These are phyloP conservation scores for Telfairia occidentalis DNA, from an alignment of 331 rosid genomes.

Conservation along the genomic window DNA sequence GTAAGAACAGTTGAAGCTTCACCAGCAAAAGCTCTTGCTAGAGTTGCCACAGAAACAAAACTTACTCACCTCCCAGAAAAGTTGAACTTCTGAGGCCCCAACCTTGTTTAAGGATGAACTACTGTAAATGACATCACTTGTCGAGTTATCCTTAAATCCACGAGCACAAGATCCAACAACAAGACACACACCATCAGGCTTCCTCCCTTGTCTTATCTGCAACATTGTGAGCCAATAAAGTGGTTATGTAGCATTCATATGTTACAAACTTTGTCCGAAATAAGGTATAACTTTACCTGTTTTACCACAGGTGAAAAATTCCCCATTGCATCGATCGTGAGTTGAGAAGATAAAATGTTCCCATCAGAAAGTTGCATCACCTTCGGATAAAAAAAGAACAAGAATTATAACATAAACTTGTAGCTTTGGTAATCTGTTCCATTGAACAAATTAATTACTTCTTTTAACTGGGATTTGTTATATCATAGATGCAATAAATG, in stretches of 20 bases:
- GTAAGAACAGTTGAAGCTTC: constrained; percentile 17
- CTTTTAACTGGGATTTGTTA: neutral
- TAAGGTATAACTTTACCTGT: constrained; percentile 39
- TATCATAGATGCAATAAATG: neutral
- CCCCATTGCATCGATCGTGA: constrained; percentile 92
- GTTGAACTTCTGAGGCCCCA: constrained; percentile 64
- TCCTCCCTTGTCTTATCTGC: constrained; percentile 72
- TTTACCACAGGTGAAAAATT: constrained; percentile 90
- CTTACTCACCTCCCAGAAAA: constrained; percentile 84
- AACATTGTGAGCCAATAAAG: constrained; percentile 14
- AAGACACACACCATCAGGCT: constrained; percentile 90
- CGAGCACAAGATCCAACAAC: constrained; percentile 97
- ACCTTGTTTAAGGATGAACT: constrained; percentile 58
- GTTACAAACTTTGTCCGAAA: neutral
- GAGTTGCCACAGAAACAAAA: neutral
- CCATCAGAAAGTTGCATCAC: constrained; percentile 57
- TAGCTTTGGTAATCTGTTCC: neutral
- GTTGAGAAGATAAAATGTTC: constrained; percentile 55
- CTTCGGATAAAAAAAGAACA: constrained; percentile 35
- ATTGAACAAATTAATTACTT: neutral
- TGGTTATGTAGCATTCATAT: neutral
- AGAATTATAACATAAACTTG: neutral
- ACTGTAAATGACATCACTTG: constrained; percentile 79
- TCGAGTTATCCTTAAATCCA: constrained; percentile 50
- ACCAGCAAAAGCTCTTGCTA: neutral